Percentiles rank a stretch among this genome's conserved stretches.
Evolutionary conservation across 2,329 filamentous ascomycete genomes (phyloP).

Genomic region (Pseudogymnoascus sp.): DNA sequence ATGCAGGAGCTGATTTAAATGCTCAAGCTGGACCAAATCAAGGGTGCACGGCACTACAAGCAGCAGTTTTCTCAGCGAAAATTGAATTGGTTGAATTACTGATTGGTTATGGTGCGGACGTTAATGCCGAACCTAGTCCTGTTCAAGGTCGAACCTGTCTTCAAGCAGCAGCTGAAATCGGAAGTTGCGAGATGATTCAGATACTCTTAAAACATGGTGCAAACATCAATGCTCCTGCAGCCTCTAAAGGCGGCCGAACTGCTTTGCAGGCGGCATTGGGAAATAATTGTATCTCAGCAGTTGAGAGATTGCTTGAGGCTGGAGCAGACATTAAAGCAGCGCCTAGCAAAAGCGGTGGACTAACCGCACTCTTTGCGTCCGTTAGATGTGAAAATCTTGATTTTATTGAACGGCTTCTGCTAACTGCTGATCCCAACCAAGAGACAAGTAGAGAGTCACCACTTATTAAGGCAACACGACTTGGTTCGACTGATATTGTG

Average conservation of each 20-base stretch:
- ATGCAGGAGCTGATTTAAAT: slow-evolving; percentile 8
- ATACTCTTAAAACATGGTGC: slow-evolving; percentile 27
- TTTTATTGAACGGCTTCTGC: slow-evolving; percentile 7
- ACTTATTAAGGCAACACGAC: not conserved
- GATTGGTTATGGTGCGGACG: not conserved
- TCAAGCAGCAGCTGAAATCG: slow-evolving; percentile 28
- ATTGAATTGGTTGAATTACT: not conserved
- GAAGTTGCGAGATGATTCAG: slow-evolving; percentile 31
- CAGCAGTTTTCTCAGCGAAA: not conserved
- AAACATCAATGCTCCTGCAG: slow-evolving; percentile 16
- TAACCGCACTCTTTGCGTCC: slow-evolving; percentile 14
- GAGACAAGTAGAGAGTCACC: slow-evolving; percentile 11
- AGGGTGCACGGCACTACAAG: not conserved
- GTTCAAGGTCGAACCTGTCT: slow-evolving; percentile 6
- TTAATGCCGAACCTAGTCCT: not conserved
- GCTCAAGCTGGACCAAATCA: not conserved
- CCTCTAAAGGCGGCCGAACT: slow-evolving; percentile 15
- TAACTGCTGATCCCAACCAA: slow-evolving; percentile 13
- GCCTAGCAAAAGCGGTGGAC: not conserved
- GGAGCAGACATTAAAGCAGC: slow-evolving; percentile 19
- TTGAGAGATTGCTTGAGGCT: slow-evolving; percentile 12
- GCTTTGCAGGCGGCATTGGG: slow-evolving; percentile 18
- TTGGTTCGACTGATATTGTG: not conserved
- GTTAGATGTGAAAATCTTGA: slow-evolving; percentile 8
- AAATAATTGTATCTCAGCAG: slow-evolving; percentile 14